A percentile compares a stretch with the other conserved stretches of the same genome.
Evolutionary conservation across 2,329 filamentous ascomycete genomes (phyloP).

Genomic region (Cladophialophora exuberans): DNA sequence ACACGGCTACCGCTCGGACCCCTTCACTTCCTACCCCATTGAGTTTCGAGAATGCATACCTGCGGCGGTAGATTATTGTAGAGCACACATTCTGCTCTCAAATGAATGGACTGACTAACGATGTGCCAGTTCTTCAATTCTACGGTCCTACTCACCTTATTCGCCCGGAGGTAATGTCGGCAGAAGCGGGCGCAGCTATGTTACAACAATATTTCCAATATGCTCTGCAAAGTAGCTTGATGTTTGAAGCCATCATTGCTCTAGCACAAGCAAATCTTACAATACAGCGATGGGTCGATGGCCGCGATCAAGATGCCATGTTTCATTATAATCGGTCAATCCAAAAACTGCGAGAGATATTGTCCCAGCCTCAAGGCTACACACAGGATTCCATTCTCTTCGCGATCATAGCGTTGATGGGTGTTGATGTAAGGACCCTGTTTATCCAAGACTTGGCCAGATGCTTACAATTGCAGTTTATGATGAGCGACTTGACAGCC

Average conservation of each 20-base stretch:
- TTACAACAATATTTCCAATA: constrained; percentile 16
- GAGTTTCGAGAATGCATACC: constrained; percentile 6
- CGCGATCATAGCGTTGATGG: constrained; percentile 21
- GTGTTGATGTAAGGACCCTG: constrained; percentile 10
- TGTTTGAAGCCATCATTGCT: constrained; percentile 19
- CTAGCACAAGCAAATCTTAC: constrained; percentile 11
- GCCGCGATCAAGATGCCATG: constrained; percentile 8
- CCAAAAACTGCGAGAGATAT: neutral
- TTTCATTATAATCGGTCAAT: constrained; percentile 12
- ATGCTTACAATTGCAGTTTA: constrained; percentile 7
- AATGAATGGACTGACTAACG: neutral
- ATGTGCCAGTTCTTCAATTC: constrained; percentile 4
- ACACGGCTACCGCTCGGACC: constrained; percentile 16
- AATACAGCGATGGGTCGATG: neutral
- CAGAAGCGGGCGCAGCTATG: constrained; percentile 6
- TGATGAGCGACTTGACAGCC: constrained; percentile 14
- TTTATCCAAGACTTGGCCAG: neutral
- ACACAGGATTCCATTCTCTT: constrained; percentile 14
- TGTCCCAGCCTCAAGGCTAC: neutral
- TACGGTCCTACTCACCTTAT: constrained; percentile 18
- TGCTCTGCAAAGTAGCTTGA: constrained; percentile 10
- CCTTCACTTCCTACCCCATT: constrained; percentile 15
- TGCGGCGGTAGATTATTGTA: constrained; percentile 17
- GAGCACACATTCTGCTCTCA: neutral
- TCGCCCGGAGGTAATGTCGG: constrained; percentile 8